Evolutionary conservation across 257 asterid genomes (phyloP).

Genomic region (Petrea volubilis): DNA sequence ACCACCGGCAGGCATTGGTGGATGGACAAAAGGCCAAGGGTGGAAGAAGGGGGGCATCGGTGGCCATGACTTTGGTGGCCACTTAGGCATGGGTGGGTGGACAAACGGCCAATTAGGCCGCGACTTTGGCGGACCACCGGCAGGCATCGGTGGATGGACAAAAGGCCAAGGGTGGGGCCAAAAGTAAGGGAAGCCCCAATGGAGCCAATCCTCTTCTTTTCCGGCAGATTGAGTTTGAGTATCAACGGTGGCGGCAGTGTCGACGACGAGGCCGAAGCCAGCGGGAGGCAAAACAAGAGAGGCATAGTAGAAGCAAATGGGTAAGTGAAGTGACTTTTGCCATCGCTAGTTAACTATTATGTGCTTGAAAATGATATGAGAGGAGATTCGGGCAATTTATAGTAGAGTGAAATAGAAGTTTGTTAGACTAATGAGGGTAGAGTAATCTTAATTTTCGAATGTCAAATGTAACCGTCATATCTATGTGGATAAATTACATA

Average conservation of each 20-base stretch:
- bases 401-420: not conserved
- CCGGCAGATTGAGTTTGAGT: not conserved
- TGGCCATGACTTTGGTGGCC: no score
- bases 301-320: not conserved
- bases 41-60: no score
- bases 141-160: not conserved
- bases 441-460: no score
- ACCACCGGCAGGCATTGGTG: not conserved
- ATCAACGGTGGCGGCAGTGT: not conserved
- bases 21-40: not conserved
- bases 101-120: not conserved
- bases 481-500: no score
- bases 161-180: not conserved
- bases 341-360: no score
- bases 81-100: not conserved
- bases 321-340: not conserved
- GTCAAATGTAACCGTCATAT: no score
- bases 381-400: not conserved
- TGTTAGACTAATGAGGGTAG: not conserved
- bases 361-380: not conserved
- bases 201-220: not conserved
- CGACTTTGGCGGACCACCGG: not conserved
- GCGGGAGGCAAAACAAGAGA: not conserved
- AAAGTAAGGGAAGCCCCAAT: not conserved
- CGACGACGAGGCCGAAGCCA: not conserved